Percentiles rank a stretch among this genome's conserved stretches.
Evolutionary conservation across 805 yeast genomes (phyloP).

Genomic region (Cyberlindnera saturnus): DNA sequence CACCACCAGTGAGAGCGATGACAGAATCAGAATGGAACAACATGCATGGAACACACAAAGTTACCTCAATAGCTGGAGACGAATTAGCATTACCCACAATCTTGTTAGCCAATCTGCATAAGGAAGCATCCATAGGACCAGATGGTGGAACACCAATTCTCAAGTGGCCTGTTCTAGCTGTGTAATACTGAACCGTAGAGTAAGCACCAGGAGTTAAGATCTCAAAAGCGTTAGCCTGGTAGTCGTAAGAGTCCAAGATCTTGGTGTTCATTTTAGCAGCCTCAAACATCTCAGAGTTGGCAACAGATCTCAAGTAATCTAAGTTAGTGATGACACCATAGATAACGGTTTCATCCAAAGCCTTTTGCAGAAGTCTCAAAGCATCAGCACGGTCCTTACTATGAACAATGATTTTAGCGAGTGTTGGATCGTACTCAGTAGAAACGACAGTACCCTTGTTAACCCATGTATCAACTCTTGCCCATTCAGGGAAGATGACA

Average conservation of each 20-base stretch:
- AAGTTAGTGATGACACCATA: constrained; percentile 86
- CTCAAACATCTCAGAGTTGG: constrained; percentile 77
- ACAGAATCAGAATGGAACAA: constrained; percentile 76
- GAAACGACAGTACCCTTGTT: constrained; percentile 79
- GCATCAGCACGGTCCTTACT: constrained; percentile 89
- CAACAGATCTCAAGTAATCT: constrained; percentile 83
- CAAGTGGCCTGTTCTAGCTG: constrained; percentile 74
- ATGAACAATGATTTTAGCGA: constrained; percentile 94
- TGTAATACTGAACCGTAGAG: constrained; percentile 94
- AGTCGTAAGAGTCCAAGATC: constrained; percentile 74
- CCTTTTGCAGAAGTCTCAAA: constrained; percentile 65
- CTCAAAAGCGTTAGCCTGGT: constrained; percentile 81
- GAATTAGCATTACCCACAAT: constrained; percentile 79
- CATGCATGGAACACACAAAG: constrained; percentile 81
- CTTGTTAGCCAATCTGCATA: constrained; percentile 84
- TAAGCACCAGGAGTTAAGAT: constrained; percentile 86
- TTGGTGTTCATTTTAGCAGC: constrained; percentile 82
- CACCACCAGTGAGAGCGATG: constrained; percentile 86
- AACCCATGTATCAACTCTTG: constrained; percentile 94
- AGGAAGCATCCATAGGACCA: constrained; percentile 94
- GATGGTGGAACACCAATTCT: constrained; percentile 91
- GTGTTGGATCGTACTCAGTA: constrained; percentile 93
- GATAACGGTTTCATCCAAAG: constrained; percentile 79
- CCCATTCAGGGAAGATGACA: constrained; percentile 82
- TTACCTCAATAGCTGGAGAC: constrained; percentile 88